phyloP scores from a whole-genome alignment of 805 yeast species.

The Clavispora asparagi region DNA sequence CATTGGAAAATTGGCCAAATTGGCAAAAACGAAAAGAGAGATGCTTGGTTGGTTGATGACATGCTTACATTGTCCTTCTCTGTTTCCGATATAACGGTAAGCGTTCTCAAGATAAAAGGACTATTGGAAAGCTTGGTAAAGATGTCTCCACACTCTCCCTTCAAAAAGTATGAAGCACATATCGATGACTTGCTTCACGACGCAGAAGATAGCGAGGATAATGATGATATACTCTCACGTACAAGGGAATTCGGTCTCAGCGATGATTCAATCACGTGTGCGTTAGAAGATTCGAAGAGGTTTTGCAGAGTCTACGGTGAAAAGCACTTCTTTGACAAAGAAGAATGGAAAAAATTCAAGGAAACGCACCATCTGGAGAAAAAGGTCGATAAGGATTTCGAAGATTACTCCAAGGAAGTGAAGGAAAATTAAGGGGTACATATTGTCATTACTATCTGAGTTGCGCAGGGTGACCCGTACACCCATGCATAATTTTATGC shows the following conservation, averaged over 20 bases:
- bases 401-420: not conserved
- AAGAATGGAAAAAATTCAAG: not conserved
- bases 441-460: too few species aligned
- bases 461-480: too few species aligned
- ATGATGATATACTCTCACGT: not conserved
- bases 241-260: constrained; percentile 11
- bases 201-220: not conserved
- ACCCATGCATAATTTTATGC: too few species aligned
- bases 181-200: not conserved
- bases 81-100: constrained; percentile 21
- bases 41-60: constrained; percentile 16
- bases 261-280: constrained; percentile 25
- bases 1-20: constrained; percentile 27
- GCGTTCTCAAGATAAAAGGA: not conserved
- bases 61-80: constrained; percentile 32
- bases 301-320: constrained; percentile 27
- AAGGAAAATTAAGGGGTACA: not conserved
- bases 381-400: not conserved
- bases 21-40: not conserved
- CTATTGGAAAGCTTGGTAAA: constrained; percentile 5
- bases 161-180: not conserved
- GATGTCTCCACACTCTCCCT: constrained; percentile 8
- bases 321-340: not conserved
- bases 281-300: constrained; percentile 18
- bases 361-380: not conserved